Percentiles rank a stretch among this genome's conserved stretches.
These are phyloP conservation scores for Xylariaceae sp. DNA, from an alignment of 2,329 filamentous ascomycete genomes.

Conservation along the genomic window DNA sequence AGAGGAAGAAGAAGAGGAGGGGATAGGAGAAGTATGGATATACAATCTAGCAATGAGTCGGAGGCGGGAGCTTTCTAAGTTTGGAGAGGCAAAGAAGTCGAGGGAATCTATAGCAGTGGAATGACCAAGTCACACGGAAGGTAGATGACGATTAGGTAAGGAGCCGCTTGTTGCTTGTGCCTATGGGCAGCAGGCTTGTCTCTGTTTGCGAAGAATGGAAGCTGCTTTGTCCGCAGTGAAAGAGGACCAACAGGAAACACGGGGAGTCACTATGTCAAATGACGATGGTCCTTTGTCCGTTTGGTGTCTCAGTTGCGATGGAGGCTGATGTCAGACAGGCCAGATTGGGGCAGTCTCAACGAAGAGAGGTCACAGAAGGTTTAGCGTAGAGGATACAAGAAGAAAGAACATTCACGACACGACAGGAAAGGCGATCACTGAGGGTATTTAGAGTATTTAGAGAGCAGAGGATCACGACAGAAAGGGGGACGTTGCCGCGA, in stretches of 20 bases:
- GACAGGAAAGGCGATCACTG: not conserved
- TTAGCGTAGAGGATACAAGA: not conserved
- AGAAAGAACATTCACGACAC: not conserved
- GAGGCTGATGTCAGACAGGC: not conserved
- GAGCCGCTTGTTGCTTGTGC: slow-evolving; percentile 13
- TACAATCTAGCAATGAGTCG: slow-evolving; percentile 10
- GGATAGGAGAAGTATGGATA: not conserved
- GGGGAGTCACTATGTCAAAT: slow-evolving; percentile 19
- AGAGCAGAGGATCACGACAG: not conserved
- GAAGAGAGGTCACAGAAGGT: too few relatives aligned
- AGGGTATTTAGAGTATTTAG: not conserved
- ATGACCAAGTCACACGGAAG: slow-evolving; percentile 21
- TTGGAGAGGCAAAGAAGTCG: slow-evolving; percentile 13
- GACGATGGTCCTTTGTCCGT: slow-evolving; percentile 11
- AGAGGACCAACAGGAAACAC: slow-evolving; percentile 8
- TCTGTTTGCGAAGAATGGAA: slow-evolving; percentile 17
- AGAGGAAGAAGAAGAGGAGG: slow-evolving; percentile 1
- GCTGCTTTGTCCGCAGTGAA: slow-evolving; percentile 14
- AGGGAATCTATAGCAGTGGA: not conserved
- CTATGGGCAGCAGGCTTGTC: slow-evolving; percentile 18
- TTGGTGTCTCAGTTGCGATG: not conserved
- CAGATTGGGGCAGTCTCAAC: not conserved
- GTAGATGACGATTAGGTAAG: slow-evolving; percentile 24
- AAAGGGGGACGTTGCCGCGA: not conserved
- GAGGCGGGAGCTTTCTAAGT: slow-evolving; percentile 6